Evolutionary conservation across 371 early-diverging fungal genomes (phyloP), one percentile per base, ranked within the genome.

Genomic region (Lichtheimia ramosa): DNA sequence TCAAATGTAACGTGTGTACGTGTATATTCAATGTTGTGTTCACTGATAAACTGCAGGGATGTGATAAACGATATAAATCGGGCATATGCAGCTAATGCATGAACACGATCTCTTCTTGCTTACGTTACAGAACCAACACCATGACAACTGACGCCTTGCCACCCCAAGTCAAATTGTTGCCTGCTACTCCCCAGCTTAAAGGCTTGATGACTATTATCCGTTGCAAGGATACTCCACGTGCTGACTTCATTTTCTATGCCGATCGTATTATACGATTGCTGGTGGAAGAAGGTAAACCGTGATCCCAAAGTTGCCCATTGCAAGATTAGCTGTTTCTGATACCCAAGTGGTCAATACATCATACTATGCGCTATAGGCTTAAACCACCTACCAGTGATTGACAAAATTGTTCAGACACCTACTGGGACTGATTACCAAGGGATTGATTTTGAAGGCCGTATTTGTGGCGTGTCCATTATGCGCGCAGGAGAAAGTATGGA

Each of bases 401-500:
- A 83, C 12, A 93, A 90, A 70, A 68, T 67, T 3, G 88, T 96
- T 41, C 70, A 66, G 16, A 95, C 96, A 0, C 92, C 95, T 3
- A 92, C 92, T 49, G 89, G 90, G 25, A 62, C 61, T 20, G 71
- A 83, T 49, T 94, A 85, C 64, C 65, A 88, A 28, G 95, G 95
- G 49, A 82, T 91, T 39, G 83, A 81, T 21, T 93, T 93, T 68
- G 79, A 89, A 70, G 95, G 95, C 49, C 84, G 91, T 59, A 96
- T 96, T 61, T 96, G 96, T 74, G 96, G 96, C 58, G 93, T 96
- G 5, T 94, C 93, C 41, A 95, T 95, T 58, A 95, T 96, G 95
- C 82, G 96, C 21, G 96, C 96, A 40, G 96, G 96, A 69, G 95
- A 95, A 73, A 85, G 93, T 10, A 95, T 88, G 89, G 96, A 95